Base-by-base conservation (phyloP, 2,329 filamentous ascomycete species). In the Cladorrhinum sp. region DNA sequence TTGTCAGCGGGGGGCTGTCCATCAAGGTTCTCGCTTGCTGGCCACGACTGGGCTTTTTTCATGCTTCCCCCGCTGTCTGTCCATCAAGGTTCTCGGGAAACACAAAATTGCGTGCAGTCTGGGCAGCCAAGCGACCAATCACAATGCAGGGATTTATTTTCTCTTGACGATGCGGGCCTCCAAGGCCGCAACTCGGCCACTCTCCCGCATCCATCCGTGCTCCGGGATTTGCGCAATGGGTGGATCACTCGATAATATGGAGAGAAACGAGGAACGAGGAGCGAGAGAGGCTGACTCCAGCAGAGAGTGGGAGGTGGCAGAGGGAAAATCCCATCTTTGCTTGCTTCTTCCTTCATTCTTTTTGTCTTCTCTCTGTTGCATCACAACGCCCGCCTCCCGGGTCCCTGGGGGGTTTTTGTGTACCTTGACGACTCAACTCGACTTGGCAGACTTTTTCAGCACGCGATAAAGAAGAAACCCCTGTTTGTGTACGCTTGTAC, bases 31-130 rank as follows among this genome's bases (percentile, higher is more conserved):
- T 51, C 54, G 52, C 33, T 33, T 30, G 42, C 33, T n/a, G 36
- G 62, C 61, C 61, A 50, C 63, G 61, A 62, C 62, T 63, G 65
- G 36, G 36, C 36, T 10, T 50, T 50, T 24, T 66, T 63, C 63
- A 64, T 59, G 16, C 33, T 9, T n/a, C n/a, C 23, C 36, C 39
- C 24, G 33, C 36, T 46, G 52, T n/a, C 28, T 57, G 61, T 55
- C 64, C 65, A 66, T 66, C 65, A 66, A 65, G 64, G 64, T 66
- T 55, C 59, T 24, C 64, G 26, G 16, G n/a, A n/a, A n/a, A n/a
- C 30, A 18, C 50, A 55, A 62, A 50, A 65, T 62, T 61, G 46
- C 53, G 28, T 48, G 56, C 58, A 39, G 53, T 28, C 58, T 30
- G 58, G 60, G 52, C 42, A 4, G 14, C 8, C 14, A 33, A 8